Percentiles rank a stretch among this genome's conserved stretches.
Conservation (phyloP, 1,139 yeast genomes). For the Pichia sp. region DNA sequence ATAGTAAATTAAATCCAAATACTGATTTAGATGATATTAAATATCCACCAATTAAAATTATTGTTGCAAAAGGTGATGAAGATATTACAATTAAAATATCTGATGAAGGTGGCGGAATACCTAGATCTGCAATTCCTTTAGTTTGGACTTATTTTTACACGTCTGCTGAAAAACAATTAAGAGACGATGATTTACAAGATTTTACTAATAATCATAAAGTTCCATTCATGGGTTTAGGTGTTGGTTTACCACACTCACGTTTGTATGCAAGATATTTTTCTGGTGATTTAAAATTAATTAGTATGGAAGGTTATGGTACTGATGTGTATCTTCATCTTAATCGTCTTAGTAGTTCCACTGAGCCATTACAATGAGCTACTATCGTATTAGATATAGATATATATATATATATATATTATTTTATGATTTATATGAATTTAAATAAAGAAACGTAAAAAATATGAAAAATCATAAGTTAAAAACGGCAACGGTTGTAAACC, state of each 20-base stretch:
- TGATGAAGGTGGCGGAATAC: constrained; percentile 94
- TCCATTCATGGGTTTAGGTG: constrained; percentile 94
- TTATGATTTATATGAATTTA: too few species aligned
- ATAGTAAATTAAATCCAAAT: constrained; percentile 43
- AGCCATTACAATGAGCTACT: constrained; percentile 37
- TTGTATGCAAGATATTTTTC: constrained; percentile 87
- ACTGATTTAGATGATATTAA: constrained; percentile 56
- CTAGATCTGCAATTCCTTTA: constrained; percentile 75
- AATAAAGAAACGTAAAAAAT: too few species aligned
- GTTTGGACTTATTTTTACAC: constrained; percentile 92
- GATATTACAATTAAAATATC: constrained; percentile 90
- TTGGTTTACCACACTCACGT: constrained; percentile 82
- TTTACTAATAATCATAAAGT: constrained; percentile 54
- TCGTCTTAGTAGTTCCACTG: constrained; percentile 42
- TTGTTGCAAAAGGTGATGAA: constrained; percentile 86
- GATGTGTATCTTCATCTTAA: constrained; percentile 86
- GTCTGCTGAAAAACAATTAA: constrained; percentile 74
- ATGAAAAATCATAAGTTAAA: too few species aligned
- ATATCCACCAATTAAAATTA: constrained; percentile 81
- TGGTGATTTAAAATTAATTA: constrained; percentile 79
- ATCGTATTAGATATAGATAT: too few species aligned
- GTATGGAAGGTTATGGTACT: constrained; percentile 94
- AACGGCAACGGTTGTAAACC: too few species aligned
- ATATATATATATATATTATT: too few species aligned
- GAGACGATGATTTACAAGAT: constrained; percentile 58